These are phyloP conservation scores for Penicilliopsis zonata DNA, from an alignment of 495 filamentous ascomycete genomes.

Conservation along the genomic window DNA sequence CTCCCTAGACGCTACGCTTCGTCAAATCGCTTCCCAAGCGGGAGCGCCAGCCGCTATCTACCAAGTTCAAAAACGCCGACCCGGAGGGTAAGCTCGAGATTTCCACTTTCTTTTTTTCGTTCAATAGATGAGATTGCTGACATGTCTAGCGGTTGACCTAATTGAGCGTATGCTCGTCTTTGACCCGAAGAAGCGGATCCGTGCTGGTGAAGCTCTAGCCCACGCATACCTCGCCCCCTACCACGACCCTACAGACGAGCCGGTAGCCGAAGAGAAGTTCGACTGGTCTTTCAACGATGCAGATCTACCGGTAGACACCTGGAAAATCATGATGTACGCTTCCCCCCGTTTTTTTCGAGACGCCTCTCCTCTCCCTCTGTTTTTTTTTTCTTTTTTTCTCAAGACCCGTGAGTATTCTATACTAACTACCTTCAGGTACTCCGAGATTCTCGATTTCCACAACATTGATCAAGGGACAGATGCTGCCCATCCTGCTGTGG, in stretches of 20 bases:
- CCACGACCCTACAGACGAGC: constrained; percentile 94
- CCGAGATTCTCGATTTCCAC: constrained; percentile 97
- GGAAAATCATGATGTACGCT: constrained; percentile 98
- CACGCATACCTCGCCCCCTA: constrained; percentile 94
- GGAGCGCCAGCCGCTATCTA: constrained; percentile 76
- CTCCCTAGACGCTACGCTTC: constrained; percentile 74
- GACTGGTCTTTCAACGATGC: constrained; percentile 99
- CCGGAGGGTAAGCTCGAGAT: constrained; percentile 57
- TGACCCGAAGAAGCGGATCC: constrained; percentile 84
- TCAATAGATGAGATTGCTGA: too few relatives aligned
- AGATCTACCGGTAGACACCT: constrained; percentile 95
- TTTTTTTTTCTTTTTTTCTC: neutral
- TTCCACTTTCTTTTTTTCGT: too few relatives aligned
- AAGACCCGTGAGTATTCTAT: neutral
- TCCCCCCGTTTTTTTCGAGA: neutral
- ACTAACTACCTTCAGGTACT: constrained; percentile 57
- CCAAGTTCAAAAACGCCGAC: constrained; percentile 95
- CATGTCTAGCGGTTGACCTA: constrained; percentile 66
- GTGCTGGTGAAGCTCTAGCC: constrained; percentile 69
- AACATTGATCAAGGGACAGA: constrained; percentile 62
- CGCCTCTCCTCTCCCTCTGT: neutral
- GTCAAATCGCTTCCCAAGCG: constrained; percentile 97
- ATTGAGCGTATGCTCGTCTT: constrained; percentile 97
- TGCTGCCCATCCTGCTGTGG: constrained; percentile 21
- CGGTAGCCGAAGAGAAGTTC: constrained; percentile 92